phyloP scores from a whole-genome alignment of 805 yeast species.

The Cyberlindnera sargentensis region DNA sequence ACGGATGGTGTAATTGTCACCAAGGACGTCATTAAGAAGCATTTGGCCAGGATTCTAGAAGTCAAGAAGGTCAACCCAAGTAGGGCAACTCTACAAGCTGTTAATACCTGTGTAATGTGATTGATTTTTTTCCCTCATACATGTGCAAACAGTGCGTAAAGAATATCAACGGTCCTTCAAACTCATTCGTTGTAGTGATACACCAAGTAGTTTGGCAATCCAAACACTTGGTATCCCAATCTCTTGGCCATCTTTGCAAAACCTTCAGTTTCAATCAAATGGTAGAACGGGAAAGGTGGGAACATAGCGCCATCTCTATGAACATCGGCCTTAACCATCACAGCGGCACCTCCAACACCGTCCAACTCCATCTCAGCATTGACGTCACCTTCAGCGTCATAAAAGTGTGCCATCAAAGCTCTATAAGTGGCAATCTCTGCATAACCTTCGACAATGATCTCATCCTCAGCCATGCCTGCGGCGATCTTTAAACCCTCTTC shows the following conservation, averaged over 20 bases:
- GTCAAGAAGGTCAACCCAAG: slow-evolving; percentile 62
- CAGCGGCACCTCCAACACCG: slow-evolving; percentile 98
- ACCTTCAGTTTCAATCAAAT: slow-evolving; percentile 95
- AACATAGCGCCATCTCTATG: slow-evolving; percentile 99
- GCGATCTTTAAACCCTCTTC: slow-evolving; percentile 80
- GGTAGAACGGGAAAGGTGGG: slow-evolving; percentile 97
- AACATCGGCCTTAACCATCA: slow-evolving; percentile 93
- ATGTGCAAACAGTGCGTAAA: not conserved
- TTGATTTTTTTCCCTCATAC: too few species aligned
- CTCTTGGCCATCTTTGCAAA: slow-evolving; percentile 98
- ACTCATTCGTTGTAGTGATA: slow-evolving; percentile 76
- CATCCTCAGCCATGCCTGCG: slow-evolving; percentile 68
- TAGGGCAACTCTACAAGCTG: slow-evolving; percentile 67
- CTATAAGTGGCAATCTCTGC: slow-evolving; percentile 90
- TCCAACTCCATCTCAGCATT: slow-evolving; percentile 76
- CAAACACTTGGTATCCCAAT: slow-evolving; percentile 83
- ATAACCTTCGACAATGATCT: slow-evolving; percentile 92
- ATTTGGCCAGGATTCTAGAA: slow-evolving; percentile 43
- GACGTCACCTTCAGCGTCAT: slow-evolving; percentile 55
- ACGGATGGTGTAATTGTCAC: slow-evolving; percentile 22
- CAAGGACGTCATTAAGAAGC: slow-evolving; percentile 49
- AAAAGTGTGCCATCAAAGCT: slow-evolving; percentile 87
- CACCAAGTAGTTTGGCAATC: slow-evolving; percentile 91
- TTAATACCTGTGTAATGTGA: slow-evolving; percentile 51
- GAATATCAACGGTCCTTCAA: too few species aligned